Base-by-base conservation (phyloP, 164 flowering plant species). In the Paratinospora sagittata region DNA sequence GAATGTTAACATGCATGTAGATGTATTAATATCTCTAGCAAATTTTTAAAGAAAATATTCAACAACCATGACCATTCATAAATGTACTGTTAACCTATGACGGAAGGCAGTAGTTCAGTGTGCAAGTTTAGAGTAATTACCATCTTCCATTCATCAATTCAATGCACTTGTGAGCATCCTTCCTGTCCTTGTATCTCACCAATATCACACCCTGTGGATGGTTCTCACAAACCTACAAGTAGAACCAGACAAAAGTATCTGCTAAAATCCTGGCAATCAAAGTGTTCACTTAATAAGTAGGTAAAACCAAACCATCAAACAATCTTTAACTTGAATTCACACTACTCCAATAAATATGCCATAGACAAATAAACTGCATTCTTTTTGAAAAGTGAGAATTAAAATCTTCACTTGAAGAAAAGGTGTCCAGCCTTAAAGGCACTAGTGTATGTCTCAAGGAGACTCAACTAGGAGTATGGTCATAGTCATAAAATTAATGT, bases 121-220 rank as follows among this genome's bases (percentile, higher is more conserved):
- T 1, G 39, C 16, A 37, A 37, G 43, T 11, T 34, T 1, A 37
- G 26, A 72, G 52, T 16, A 65, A 33, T 84, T 87, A 93, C 99
- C 99, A 96, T 82, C 99, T 83, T 37, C 97, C 97, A 74, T 93
- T 86, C 99, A 96, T 93, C 84, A 81, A 36, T 71, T 93, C 92
- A 74, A 96, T 90, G 86, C 99, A 93, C 81, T 86, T 90, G 23
- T 78, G 82, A 62, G 90, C 98, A 78, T 91, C 96, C 77, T 72
- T 88, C 73, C 88, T 79, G 78, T 91, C 99, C 83, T 90, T 93
- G 52, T 79, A 96, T 72, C 65, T 93, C 49, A 89, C 96, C 83
- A 93, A 75, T 27, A 96, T 90, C 78, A 93, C 99, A 61, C 99
- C 99, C 73, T 91, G 92, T 6, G 99, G 99, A 74, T 96, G 89